Percentiles rank a stretch among this genome's conserved stretches.
phyloP scores from a whole-genome alignment of 75 land plant genomes.

The Pinus taeda region DNA sequence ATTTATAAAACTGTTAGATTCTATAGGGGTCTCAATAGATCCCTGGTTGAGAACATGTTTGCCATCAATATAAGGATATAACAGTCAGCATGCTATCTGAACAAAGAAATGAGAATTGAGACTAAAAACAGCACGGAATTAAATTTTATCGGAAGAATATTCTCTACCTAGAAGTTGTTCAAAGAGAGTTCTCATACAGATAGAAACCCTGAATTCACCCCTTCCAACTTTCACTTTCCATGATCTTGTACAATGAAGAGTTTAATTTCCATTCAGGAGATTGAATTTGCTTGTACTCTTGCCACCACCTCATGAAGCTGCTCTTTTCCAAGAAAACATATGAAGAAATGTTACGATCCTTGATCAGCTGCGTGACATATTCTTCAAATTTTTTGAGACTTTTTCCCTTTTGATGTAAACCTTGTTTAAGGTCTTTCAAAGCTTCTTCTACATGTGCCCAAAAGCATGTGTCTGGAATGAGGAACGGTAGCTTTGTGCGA shows the following conservation, averaged over 20 bases:
- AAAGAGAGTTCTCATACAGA: no score
- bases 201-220: no score
- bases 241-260: not conserved
- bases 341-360: not conserved
- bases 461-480: not conserved
- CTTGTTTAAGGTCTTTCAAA: not conserved
- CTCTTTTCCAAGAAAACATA: slow-evolving; percentile 1
- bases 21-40: no score
- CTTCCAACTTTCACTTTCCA: slow-evolving; percentile 1
- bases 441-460: slow-evolving; percentile 2
- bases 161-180: no score
- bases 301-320: slow-evolving; percentile 1
- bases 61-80: no score
- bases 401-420: not conserved
- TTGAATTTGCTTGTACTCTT: slow-evolving; percentile 3
- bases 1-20: no score
- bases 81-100: no score
- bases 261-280: slow-evolving; percentile 1
- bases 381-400: slow-evolving; percentile 6
- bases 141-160: no score
- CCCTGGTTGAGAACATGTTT: no score
- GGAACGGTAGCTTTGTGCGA: slow-evolving; percentile 2
- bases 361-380: not conserved
- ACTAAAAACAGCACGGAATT: no score
- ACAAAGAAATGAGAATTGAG: no score